Base-by-base conservation (phyloP, 345 rosid genomes). In the Arabis alpina region DNA sequence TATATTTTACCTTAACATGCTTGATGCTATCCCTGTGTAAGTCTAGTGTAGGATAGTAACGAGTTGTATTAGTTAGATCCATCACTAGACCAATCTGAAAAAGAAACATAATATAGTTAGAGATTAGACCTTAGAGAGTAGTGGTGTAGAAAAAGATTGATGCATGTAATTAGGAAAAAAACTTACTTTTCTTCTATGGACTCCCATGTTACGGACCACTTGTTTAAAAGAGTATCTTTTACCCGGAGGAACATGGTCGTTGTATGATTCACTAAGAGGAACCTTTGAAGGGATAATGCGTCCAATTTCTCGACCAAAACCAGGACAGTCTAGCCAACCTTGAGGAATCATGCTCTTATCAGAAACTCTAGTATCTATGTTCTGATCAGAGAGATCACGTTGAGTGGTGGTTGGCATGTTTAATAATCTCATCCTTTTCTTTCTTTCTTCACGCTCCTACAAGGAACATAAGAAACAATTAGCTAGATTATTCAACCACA, bases 401-500 rank as follows among this genome's bases (percentile, higher is more conserved):
- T 19, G 23, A 19, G 23, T 19, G 23, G 23, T 19, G 27, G 41
- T 40, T 50, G 85, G 72, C 61, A 78, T 81, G 23, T 88, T 95
- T 61, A 84, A 61, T 19, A 19, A 1, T 78, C 80, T 89, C 84
- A 91, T 57, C 40, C 85, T 78, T 75, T 82, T 86, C 44, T 72
- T 85, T 80, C 98, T 78, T 74, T 94, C 97, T 64, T 94, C 99
- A 42, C 96, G 97, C 74, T 94, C 99, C 99, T 94, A 70, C 28
- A 34, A 69, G 7, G 7, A 32, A 5, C 36, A 32, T 32, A 32
- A 32, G 36, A 32, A 32, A 32, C 36, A 32, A 32, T 0, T 4
- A 32, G 23, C 23, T 32, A 32, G 36, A 32, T 32, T 28, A 2
- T 28, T 28, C 32, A 5, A 28, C 5, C 4, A 28, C 4, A 28